Percentiles rank a stretch among this genome's conserved stretches.
phyloP scores from a whole-genome alignment of 371 early-diverging fungal species.

The Conidiobolus incongruus region DNA sequence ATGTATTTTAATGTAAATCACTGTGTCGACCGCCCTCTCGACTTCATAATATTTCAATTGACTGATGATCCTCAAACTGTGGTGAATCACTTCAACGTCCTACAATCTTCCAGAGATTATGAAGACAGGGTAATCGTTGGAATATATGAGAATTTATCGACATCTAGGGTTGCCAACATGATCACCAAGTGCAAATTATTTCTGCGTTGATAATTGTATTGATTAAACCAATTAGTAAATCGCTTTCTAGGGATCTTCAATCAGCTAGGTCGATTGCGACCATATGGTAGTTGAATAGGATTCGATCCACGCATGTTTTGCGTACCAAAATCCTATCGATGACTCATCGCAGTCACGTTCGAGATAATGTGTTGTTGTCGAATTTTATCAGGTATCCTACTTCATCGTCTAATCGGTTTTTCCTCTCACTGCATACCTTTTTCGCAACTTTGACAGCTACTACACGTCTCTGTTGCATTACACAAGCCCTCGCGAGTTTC shows the following conservation, averaged over 20 bases:
- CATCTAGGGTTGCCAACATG: constrained; percentile 8
- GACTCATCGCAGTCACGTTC: constrained; percentile 61
- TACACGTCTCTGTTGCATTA: constrained; percentile 72
- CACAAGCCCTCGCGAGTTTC: constrained; percentile 10
- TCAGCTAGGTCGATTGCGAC: constrained; percentile 89
- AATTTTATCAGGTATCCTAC: constrained; percentile 80
- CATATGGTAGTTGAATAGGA: constrained; percentile 32
- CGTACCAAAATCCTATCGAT: constrained; percentile 84
- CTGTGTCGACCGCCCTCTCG: constrained; percentile 43
- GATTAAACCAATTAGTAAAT: constrained; percentile 72
- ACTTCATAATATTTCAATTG: constrained; percentile 41
- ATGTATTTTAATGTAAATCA: constrained; percentile 43
- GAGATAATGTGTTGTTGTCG: constrained; percentile 27
- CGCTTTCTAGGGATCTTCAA: constrained; percentile 82
- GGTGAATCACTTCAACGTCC: constrained; percentile 47
- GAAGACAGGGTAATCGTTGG: constrained; percentile 56
- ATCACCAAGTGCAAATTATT: constrained; percentile 3
- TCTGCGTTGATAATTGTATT: constrained; percentile 25
- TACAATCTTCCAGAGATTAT: constrained; percentile 60
- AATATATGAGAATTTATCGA: constrained; percentile 47
- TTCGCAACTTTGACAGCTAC: constrained; percentile 79
- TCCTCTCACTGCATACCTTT: constrained; percentile 54
- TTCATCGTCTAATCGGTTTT: constrained; percentile 29
- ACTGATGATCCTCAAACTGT: constrained; percentile 12
- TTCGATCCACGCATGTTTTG: constrained; percentile 39